These are phyloP conservation scores for Pyrenopolyporus hunteri DNA, from an alignment of 495 filamentous ascomycete species.

Conservation along the genomic window DNA sequence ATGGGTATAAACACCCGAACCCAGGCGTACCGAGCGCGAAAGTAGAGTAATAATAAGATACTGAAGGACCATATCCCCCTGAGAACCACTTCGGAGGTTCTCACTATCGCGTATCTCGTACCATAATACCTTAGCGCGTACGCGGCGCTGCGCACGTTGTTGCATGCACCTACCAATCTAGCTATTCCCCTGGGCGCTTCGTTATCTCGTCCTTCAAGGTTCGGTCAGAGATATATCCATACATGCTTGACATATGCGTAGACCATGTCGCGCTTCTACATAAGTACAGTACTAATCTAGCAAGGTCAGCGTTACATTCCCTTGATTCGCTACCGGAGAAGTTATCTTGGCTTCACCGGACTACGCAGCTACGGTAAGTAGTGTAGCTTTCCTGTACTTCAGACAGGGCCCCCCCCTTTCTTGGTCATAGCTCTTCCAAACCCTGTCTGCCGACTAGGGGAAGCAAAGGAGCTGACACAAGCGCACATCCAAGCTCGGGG, in stretches of 20 bases:
- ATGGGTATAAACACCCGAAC: no score
- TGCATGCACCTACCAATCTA: slow-evolving; percentile 17
- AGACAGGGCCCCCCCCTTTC: neutral
- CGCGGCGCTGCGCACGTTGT: slow-evolving; percentile 13
- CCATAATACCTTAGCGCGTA: slow-evolving; percentile 16
- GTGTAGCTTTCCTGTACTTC: slow-evolving; percentile 21
- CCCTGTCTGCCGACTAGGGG: slow-evolving; percentile 14
- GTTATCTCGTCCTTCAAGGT: slow-evolving; percentile 21
- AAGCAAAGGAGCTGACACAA: slow-evolving; percentile 11
- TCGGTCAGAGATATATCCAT: slow-evolving; percentile 11
- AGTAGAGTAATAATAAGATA: neutral
- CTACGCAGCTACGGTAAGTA: no score
- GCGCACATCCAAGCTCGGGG: slow-evolving; percentile 4
- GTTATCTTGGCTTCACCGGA: slow-evolving; percentile 29
- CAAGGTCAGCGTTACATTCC: slow-evolving; percentile 7
- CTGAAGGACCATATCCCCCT: neutral
- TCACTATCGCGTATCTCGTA: slow-evolving; percentile 10
- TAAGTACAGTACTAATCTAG: slow-evolving; percentile 20
- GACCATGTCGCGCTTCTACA: slow-evolving; percentile 1
- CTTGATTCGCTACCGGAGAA: slow-evolving; percentile 25
- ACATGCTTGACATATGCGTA: neutral
- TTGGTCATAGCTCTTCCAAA: slow-evolving; percentile 25
- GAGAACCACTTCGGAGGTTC: neutral
- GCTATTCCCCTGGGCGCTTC: slow-evolving; percentile 24
- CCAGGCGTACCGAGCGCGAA: no score